phyloP scores from a whole-genome alignment of 306 rosid genomes.

The Cicer chorassanicum region DNA sequence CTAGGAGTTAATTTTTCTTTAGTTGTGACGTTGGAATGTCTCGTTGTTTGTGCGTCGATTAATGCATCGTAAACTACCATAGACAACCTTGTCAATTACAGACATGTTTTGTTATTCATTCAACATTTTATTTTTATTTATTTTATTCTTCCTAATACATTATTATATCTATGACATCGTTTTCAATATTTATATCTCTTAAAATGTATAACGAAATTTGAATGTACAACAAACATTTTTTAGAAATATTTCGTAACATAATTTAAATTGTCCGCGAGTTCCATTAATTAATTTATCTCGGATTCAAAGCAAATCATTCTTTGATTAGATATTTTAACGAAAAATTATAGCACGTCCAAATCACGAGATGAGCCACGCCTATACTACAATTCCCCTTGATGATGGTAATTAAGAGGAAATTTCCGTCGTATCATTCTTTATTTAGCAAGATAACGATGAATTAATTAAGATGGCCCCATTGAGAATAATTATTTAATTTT shows the following conservation, averaged over 20 bases:
- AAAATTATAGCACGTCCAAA: background rate
- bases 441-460: background rate
- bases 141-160: too few species aligned
- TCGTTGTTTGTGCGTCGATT: too few species aligned
- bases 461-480: conserved; percentile 29
- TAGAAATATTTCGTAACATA: background rate
- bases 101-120: too few species aligned
- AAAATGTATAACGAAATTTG: too few species aligned
- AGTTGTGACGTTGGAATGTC: too few species aligned
- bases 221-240: too few species aligned
- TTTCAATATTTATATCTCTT: too few species aligned
- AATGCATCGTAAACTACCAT: too few species aligned
- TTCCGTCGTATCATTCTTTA: background rate
- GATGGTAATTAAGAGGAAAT: conserved; percentile 23
- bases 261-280: background rate
- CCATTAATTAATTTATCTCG: background rate
- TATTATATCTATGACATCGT: too few species aligned
- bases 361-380: background rate
- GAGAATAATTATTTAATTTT: background rate
- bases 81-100: too few species aligned
- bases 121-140: too few species aligned
- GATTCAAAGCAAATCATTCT: conserved; percentile 34
- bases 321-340: conserved; percentile 19
- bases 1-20: too few species aligned
- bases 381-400: conserved; percentile 24